Conservation (phyloP, 2,329 filamentous ascomycete genomes). For the Bertia moriformis region DNA sequence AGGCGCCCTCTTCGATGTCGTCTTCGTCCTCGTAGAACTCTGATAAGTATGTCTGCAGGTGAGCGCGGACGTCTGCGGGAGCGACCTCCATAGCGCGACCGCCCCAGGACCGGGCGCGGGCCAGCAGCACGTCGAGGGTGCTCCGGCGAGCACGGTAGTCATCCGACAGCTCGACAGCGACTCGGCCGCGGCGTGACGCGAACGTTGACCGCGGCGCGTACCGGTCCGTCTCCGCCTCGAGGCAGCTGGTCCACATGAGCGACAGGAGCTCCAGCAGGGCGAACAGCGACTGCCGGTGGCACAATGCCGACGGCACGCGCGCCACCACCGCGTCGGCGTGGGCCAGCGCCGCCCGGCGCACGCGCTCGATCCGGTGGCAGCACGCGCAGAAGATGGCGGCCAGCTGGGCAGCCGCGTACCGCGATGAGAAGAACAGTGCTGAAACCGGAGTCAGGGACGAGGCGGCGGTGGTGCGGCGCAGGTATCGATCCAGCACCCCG, state of each 20-base stretch:
- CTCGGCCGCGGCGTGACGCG: slow-evolving; percentile 60
- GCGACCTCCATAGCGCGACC: slow-evolving; percentile 67
- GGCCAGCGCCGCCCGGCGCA: slow-evolving; percentile 71
- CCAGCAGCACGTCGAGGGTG: slow-evolving; percentile 67
- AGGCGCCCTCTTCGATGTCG: slow-evolving; percentile 76
- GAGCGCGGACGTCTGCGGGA: slow-evolving; percentile 82
- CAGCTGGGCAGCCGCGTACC: slow-evolving; percentile 78
- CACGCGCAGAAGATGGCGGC: slow-evolving; percentile 74
- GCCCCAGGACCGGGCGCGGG: slow-evolving; percentile 69
- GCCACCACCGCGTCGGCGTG: slow-evolving; percentile 77
- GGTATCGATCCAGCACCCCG: slow-evolving; percentile 64
- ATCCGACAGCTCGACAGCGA: slow-evolving; percentile 82
- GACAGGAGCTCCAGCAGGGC: slow-evolving; percentile 81
- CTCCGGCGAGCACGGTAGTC: slow-evolving; percentile 69
- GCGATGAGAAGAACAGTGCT: too few relatives aligned
- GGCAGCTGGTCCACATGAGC: slow-evolving; percentile 86
- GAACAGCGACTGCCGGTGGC: slow-evolving; percentile 79
- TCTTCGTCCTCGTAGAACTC: too few relatives aligned
- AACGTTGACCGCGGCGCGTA: slow-evolving; percentile 79
- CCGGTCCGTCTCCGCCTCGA: slow-evolving; percentile 86
- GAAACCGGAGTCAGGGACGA: slow-evolving; percentile 51
- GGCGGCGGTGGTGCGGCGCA: slow-evolving; percentile 60
- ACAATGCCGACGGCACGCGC: slow-evolving; percentile 76
- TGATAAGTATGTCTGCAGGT: slow-evolving; percentile 89
- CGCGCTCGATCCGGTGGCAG: slow-evolving; percentile 82